These are phyloP conservation scores for Xylariaceae sp. DNA, from an alignment of 2,329 filamentous ascomycete species.

Conservation along the genomic window DNA sequence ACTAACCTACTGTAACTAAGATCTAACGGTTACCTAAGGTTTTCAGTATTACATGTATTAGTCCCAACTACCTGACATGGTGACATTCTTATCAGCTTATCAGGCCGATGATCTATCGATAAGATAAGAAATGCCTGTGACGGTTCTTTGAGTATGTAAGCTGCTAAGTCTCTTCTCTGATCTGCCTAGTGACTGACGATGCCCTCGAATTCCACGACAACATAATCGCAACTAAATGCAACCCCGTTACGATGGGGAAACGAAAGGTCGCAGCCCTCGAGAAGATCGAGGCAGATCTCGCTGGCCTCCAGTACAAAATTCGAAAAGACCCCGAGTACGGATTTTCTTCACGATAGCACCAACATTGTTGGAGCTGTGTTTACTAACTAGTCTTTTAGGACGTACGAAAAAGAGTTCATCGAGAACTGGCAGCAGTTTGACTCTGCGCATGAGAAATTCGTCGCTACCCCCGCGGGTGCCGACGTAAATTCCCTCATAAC, in stretches of 20 bases:
- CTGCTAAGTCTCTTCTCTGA: too few species aligned
- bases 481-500: conserved; percentile 79
- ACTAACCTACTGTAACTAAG: too few species aligned
- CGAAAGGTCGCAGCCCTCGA: conserved; percentile 89
- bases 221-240: too few species aligned
- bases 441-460: conserved; percentile 87
- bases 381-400: conserved; percentile 51
- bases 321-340: conserved; percentile 77
- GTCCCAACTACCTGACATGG: too few species aligned
- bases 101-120: too few species aligned
- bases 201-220: too few species aligned
- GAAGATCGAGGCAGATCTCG: conserved; percentile 91
- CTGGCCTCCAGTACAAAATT: conserved; percentile 90
- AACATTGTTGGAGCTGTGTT: neutral
- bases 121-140: too few species aligned
- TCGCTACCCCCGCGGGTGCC: conserved; percentile 77
- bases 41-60: too few species aligned
- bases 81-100: too few species aligned
- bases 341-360: neutral
- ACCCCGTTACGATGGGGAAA: conserved; percentile 77
- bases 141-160: too few species aligned
- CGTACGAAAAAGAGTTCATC: conserved; percentile 86
- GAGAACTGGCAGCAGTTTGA: conserved; percentile 92
- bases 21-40: too few species aligned
- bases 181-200: too few species aligned